A percentile compares a stretch with the other conserved stretches of the same genome.
These are phyloP conservation scores for Sclerotinia glacialis DNA, from an alignment of 2,329 filamentous ascomycete genomes.

Conservation along the genomic window DNA sequence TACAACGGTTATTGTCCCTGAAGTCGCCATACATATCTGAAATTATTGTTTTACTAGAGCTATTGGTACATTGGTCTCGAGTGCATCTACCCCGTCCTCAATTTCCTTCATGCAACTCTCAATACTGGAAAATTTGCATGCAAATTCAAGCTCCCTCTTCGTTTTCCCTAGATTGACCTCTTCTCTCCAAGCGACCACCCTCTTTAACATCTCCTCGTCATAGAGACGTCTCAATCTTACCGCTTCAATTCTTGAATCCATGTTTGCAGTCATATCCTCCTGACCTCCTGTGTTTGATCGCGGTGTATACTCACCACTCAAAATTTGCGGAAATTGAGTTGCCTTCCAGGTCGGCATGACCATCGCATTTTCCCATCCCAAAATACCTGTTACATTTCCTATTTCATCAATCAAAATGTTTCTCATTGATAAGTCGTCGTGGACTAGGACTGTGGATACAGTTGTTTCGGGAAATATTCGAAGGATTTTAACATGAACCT, in stretches of 20 bases:
- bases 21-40: not conserved
- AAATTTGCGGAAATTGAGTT: not conserved
- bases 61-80: not conserved
- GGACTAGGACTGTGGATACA: not conserved
- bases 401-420: constrained; percentile 6
- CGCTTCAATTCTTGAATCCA: not conserved
- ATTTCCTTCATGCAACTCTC: not conserved
- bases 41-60: not conserved
- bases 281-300: not conserved
- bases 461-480: not conserved
- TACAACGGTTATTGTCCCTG: too few species aligned
- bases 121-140: constrained; percentile 7
- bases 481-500: not conserved
- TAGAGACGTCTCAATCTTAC: not conserved
- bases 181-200: not conserved
- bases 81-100: not conserved
- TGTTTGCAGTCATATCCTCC: not conserved
- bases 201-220: not conserved
- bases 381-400: not conserved
- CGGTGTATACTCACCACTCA: not conserved
- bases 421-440: constrained; percentile 4
- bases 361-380: not conserved
- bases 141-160: constrained; percentile 2
- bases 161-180: not conserved
- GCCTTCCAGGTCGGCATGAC: not conserved